Percentiles rank a stretch among this genome's conserved stretches.
Evolutionary conservation across 2,329 filamentous ascomycete genomes (phyloP).

Genomic region (Leptographium procerum): DNA sequence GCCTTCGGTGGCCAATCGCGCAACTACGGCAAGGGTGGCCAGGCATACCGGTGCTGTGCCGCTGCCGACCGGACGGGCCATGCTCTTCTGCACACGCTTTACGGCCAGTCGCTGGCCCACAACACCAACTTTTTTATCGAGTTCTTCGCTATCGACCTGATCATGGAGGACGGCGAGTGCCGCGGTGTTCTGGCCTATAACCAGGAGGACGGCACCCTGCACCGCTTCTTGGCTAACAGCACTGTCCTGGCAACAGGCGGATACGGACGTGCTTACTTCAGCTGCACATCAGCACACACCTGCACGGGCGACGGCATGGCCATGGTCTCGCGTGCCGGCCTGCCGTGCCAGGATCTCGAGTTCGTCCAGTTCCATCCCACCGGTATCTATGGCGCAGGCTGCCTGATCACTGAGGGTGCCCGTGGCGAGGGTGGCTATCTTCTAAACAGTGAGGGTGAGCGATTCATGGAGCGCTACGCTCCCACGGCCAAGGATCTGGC

Average conservation of each 20-base stretch:
- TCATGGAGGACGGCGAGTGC: conserved; percentile 96
- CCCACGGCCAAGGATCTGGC: conserved; percentile 97
- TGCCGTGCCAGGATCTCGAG: conserved; percentile 97
- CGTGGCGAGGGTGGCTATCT: conserved; percentile 98
- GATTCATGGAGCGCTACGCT: conserved; percentile 98
- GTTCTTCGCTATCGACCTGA: conserved; percentile 91
- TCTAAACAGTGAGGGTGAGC: conserved; percentile 93
- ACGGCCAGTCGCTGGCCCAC: conserved; percentile 91
- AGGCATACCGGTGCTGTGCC: conserved; percentile 95
- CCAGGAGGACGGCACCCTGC: conserved; percentile 95
- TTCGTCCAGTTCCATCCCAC: conserved; percentile 99
- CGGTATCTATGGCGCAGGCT: conserved; percentile 96
- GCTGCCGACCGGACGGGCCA: conserved; percentile 95
- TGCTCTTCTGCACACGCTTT: conserved; percentile 94
- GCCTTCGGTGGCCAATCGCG: conserved; percentile 97
- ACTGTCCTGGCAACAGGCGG: conserved; percentile 95
- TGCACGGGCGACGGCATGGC: conserved; percentile 99
- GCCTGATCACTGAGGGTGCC: conserved; percentile 94
- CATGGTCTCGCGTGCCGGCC: conserved; percentile 94
- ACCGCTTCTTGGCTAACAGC: conserved; percentile 93
- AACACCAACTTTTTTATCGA: conserved; percentile 99
- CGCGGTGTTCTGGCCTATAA: conserved; percentile 96
- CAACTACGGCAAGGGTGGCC: conserved; percentile 90
- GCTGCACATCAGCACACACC: conserved; percentile 94
- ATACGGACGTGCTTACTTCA: conserved; percentile 97